A percentile compares a stretch with the other conserved stretches of the same genome.
Conservation (phyloP, 2,329 filamentous ascomycete species). For the Aspergillus carbonarius region DNA sequence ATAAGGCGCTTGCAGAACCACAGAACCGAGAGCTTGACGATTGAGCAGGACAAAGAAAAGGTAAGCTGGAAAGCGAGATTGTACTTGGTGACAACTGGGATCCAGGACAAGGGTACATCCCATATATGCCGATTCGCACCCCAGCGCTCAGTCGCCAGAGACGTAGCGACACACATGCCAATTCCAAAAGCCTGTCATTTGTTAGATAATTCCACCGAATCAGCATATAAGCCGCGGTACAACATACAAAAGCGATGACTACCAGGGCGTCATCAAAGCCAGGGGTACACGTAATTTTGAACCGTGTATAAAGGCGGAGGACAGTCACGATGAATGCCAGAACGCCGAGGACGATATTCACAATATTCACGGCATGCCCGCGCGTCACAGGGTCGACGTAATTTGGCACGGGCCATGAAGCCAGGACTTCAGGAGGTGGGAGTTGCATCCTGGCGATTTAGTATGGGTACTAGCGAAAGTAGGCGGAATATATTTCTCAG, state of each 20-base stretch:
- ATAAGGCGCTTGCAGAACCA: slow-evolving; percentile 39
- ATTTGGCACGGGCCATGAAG: slow-evolving; percentile 50
- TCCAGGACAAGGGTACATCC: slow-evolving; percentile 36
- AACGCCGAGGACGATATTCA: slow-evolving; percentile 41
- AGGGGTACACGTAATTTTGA: slow-evolving; percentile 46
- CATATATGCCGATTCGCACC: slow-evolving; percentile 44
- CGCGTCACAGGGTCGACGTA: slow-evolving; percentile 47
- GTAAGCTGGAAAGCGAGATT: slow-evolving; percentile 39
- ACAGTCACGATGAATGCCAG: slow-evolving; percentile 43
- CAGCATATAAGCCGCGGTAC: no score
- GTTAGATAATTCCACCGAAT: slow-evolving; percentile 3
- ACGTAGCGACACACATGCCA: slow-evolving; percentile 35
- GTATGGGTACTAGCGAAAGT: not conserved
- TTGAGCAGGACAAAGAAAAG: slow-evolving; percentile 35
- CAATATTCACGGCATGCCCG: slow-evolving; percentile 44
- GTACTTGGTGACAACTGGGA: slow-evolving; percentile 35
- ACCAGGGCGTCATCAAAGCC: slow-evolving; percentile 52
- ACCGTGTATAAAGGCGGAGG: slow-evolving; percentile 49
- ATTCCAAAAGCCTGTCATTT: slow-evolving; percentile 32
- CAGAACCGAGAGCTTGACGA: slow-evolving; percentile 40
- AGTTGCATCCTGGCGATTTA: slow-evolving; percentile 33
- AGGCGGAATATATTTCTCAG: not conserved
- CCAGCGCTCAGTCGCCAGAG: slow-evolving; percentile 33
- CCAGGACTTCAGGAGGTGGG: slow-evolving; percentile 43
- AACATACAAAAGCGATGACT: slow-evolving; percentile 41